Percentiles rank a stretch among this genome's conserved stretches.
These are phyloP conservation scores for Hypericum androsaemum DNA, from an alignment of 345 rosid genomes.

Conservation along the genomic window DNA sequence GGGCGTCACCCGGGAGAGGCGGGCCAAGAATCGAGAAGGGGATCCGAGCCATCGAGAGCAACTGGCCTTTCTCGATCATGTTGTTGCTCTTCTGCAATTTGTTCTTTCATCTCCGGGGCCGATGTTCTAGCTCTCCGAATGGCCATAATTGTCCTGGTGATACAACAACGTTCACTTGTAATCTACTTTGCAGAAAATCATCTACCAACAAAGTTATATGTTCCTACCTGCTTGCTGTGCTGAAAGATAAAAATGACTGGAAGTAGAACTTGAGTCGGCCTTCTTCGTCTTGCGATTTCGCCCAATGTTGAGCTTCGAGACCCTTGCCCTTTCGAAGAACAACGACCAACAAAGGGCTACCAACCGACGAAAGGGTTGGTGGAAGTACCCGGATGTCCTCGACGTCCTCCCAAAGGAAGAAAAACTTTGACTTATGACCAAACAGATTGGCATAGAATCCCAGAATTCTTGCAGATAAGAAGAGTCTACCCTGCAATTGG, in stretches of 20 bases:
- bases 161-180: constrained; percentile 8
- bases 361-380: constrained; percentile 59
- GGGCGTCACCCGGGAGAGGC: constrained; percentile 24
- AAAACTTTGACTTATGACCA: constrained; percentile 73
- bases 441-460: constrained; percentile 81
- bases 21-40: constrained; percentile 18
- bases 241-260: constrained; percentile 74
- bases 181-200: constrained; percentile 4
- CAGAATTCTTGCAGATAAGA: constrained; percentile 76
- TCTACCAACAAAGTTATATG: not conserved
- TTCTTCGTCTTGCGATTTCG: constrained; percentile 70
- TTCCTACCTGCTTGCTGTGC: constrained; percentile 55
- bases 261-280: constrained; percentile 65
- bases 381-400: constrained; percentile 65
- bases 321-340: constrained; percentile 54
- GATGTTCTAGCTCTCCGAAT: constrained; percentile 67
- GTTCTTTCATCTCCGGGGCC: constrained; percentile 44
- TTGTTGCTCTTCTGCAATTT: constrained; percentile 47
- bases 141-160: constrained; percentile 69
- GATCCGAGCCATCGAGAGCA: constrained; percentile 26
- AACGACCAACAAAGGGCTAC: constrained; percentile 62
- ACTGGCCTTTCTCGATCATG: constrained; percentile 31
- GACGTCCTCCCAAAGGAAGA: constrained; percentile 84
- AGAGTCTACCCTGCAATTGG: constrained; percentile 62
- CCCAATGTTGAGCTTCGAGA: constrained; percentile 68